Evolutionary conservation across 495 filamentous ascomycete genomes (phyloP).

Genomic region (Xylaria acuta): DNA sequence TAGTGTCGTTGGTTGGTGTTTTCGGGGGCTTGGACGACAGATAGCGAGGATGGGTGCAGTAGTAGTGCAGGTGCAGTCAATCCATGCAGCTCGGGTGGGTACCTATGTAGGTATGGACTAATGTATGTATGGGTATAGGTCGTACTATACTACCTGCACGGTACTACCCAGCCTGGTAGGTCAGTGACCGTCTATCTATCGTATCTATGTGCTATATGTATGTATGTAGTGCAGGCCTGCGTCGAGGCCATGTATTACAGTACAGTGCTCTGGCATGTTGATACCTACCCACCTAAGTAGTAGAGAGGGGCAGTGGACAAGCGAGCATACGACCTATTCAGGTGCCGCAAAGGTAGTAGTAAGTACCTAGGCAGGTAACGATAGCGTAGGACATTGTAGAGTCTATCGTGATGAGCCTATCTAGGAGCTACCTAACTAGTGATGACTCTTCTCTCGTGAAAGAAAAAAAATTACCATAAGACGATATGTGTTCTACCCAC

Average conservation of each 20-base stretch:
- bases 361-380: not conserved
- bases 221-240: not conserved
- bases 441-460: constrained; percentile 19
- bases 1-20: constrained; percentile 23
- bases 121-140: no score
- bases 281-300: not conserved
- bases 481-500: not conserved
- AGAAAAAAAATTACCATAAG: not conserved
- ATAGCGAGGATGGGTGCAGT: constrained; percentile 22
- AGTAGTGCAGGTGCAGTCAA: constrained; percentile 23
- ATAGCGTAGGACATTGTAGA: constrained; percentile 17
- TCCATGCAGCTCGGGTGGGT: constrained; percentile 28
- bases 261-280: no score
- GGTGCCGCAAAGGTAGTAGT: not conserved
- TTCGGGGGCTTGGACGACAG: constrained; percentile 27
- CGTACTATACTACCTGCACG: not conserved
- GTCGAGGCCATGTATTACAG: not conserved
- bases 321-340: constrained; percentile 9
- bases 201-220: not conserved
- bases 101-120: not conserved
- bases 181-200: constrained; percentile 5
- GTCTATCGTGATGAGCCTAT: constrained; percentile 1
- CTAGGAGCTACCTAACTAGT: constrained; percentile 8
- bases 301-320: not conserved
- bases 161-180: not conserved